Conservation (phyloP, 2,329 filamentous ascomycete species). For the Alternaria longipes region DNA sequence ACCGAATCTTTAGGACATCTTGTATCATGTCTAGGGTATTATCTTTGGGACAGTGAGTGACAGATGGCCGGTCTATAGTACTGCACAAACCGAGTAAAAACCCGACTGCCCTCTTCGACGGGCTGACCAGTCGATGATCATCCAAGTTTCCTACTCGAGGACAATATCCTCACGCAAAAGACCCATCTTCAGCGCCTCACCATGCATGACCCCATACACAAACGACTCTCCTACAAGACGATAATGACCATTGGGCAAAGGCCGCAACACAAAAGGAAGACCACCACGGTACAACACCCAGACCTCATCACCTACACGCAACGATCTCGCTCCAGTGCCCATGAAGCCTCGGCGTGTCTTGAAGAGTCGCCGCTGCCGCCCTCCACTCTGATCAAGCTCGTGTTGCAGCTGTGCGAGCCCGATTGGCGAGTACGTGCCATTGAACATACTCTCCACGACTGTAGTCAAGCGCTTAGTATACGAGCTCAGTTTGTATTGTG, state of each 20-base stretch:
- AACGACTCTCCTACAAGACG: slow-evolving; percentile 36
- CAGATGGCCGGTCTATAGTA: background rate
- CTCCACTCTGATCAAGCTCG: slow-evolving; percentile 36
- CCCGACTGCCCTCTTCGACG: background rate
- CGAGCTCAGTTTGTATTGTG: slow-evolving; percentile 22
- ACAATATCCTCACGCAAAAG: slow-evolving; percentile 9
- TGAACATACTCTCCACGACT: slow-evolving; percentile 38
- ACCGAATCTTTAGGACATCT: too few species aligned
- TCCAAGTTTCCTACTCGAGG: slow-evolving; percentile 14
- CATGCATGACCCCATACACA: slow-evolving; percentile 35
- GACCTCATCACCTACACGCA: slow-evolving; percentile 30
- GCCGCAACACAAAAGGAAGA: slow-evolving; percentile 31
- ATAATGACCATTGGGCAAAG: slow-evolving; percentile 27
- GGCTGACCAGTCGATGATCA: background rate
- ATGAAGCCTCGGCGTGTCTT: slow-evolving; percentile 20
- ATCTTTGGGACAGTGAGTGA: background rate
- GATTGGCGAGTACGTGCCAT: slow-evolving; percentile 40
- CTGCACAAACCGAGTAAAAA: background rate
- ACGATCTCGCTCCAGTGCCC: slow-evolving; percentile 34
- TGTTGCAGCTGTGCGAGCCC: slow-evolving; percentile 39
- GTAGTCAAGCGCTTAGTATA: slow-evolving; percentile 31
- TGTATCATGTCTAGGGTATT: background rate
- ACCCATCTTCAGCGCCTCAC: slow-evolving; percentile 24
- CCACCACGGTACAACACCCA: slow-evolving; percentile 29
- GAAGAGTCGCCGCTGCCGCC: slow-evolving; percentile 34